Conservation (phyloP, 148 eudicot genomes). For the Vaccinium darrowii region DNA sequence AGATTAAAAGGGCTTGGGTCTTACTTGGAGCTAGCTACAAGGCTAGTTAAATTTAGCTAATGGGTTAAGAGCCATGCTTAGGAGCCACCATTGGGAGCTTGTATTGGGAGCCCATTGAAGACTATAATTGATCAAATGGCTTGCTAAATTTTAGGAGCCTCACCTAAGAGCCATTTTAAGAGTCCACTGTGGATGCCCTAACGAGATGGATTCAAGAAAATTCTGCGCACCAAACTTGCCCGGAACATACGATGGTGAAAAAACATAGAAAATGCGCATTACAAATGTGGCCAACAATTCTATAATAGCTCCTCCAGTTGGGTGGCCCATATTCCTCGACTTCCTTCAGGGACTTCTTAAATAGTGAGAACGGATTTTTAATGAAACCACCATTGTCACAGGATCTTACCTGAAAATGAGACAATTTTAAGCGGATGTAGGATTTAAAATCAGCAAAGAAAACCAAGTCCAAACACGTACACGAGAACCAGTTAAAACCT, state of each 20-base stretch:
- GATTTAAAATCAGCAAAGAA: not conserved
- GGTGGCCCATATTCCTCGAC: not conserved
- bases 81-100: no score
- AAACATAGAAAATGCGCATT: not conserved
- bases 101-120: no score
- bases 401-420: not conserved
- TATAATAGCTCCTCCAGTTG: not conserved
- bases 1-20: no score
- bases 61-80: no score
- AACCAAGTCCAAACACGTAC: not conserved
- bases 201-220: not conserved
- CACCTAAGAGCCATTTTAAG: no score
- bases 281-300: not conserved
- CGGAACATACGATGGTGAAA: not conserved
- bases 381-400: not conserved
- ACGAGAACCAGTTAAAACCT: not conserved
- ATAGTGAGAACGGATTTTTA: not conserved
- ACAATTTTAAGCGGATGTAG: no score
- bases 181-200: no score
- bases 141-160: no score
- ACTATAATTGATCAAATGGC: no score
- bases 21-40: no score
- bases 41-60: no score
- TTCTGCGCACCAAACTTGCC: not conserved
- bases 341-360: not conserved